Evolutionary conservation across 2,329 filamentous ascomycete species (phyloP), one percentile per base, ranked within the genome.

Genomic region (Aureobasidium vineae): DNA sequence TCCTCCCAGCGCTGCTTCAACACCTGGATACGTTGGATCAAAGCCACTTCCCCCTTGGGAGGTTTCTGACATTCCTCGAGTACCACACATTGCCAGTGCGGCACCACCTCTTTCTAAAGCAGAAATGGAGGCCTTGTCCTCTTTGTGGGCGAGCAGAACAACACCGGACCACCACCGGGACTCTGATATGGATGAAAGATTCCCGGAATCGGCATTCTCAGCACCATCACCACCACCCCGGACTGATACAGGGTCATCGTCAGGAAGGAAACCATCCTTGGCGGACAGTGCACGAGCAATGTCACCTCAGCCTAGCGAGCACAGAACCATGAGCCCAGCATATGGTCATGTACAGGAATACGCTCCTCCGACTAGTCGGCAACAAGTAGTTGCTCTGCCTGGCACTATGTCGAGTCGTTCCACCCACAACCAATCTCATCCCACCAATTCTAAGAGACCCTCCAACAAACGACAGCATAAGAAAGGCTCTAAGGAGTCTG

Each of bases 371-470:
- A 28, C 11, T n/a, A 21, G 41, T 21, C 26, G n/a, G 2, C 28
- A 47, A 33, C 57, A 23, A 11, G 43, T 63, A 7, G 47, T 52
- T 8, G 47, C 57, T 7, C 19, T 68, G 21, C 57, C 68, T 7
- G 68, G 64, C 3, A 68, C 66, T 3, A 67, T 66, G 56, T 63
- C 63, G 26, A 63, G 54, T 41, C 63, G 67, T 26, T 40, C 50
- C 19, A 16, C 3, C 19, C n/a, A 8, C n/a, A 13, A 7, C 7
- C 49, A 63, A 19, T 15, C n/a, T 6, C 57, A 47, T 7, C n/a
- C 19, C 10, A n/a, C 10, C 16, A 40, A 13, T 5, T 26, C n/a
- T 16, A 65, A 33, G 21, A 36, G 21, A 5, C 26, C 52, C 5
- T 33, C 50, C 7, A 57, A 45, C 38, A 54, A 54, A 33, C 33